Evolutionary conservation across 2,329 filamentous ascomycete genomes (phyloP), one percentile per base, ranked within the genome.

Genomic region (Fusarium sublunatum): DNA sequence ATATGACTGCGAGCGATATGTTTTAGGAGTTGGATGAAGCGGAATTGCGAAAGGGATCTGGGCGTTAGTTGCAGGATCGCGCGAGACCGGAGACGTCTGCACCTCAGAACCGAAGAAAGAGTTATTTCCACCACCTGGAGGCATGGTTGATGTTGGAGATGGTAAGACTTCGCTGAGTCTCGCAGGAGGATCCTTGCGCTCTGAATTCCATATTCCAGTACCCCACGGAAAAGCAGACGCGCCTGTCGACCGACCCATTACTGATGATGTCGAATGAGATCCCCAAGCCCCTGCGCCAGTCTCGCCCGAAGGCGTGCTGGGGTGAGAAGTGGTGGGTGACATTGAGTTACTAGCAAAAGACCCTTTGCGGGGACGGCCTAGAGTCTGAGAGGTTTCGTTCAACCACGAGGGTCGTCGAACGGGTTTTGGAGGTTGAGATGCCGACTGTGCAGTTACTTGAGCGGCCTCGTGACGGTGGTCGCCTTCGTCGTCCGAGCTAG

Each of bases 1-100:
- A 76, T 98, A 98, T 5, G 95, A 98, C 76, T 97, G 92, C 6
- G 95, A 99, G 39, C 95, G 89, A 70, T 96, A 95, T 1, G 92
- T 93, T 76, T 98, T 98, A 2, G 91, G 91, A 0, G 92, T 95
- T 1, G 94, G 93, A 63, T 96, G 91, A 19, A 96, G 82, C 5
- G 93, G 93, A 66, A 96, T 96, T 7, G 91, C 85, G 71, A 96
- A 96, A 1, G 92, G 91, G 50, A 96, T 91, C 62, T 94, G 87
- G 67, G 82, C 76, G 61, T 85, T 88, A 38, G 80, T 79, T 31
- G 75, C 83, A 68, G 75, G 83, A 67, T 84, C 85, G 72, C 81
- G 82, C 42, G 79, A 81, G 53, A 76, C 80, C 42, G 81, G 81
- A 32, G 84, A 83, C 0, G 81, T 79, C 67, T 86, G 83, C 12